These are phyloP conservation scores for Thalassiosira mediterranea DNA, from an alignment of 352 stramenopile genomes.

Conservation along the genomic window DNA sequence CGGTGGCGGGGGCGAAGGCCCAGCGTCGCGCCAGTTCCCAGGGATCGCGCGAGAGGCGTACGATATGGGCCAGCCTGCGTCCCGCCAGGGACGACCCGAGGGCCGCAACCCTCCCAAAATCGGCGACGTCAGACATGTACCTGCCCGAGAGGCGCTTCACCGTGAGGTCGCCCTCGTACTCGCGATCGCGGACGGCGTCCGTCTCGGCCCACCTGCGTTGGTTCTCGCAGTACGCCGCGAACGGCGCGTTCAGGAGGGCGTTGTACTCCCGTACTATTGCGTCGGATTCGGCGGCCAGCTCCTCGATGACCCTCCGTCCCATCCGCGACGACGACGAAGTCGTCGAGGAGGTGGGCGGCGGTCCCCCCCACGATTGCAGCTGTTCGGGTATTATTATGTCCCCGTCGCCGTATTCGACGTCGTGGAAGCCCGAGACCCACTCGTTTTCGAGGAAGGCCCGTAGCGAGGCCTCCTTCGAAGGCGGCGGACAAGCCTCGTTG, in stretches of 20 bases:
- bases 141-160: conserved; percentile 67
- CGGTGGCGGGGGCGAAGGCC: conserved; percentile 66
- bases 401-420: conserved; percentile 46
- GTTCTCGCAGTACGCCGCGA: conserved; percentile 77
- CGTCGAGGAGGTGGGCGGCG: too few species aligned
- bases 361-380: conserved; percentile 43
- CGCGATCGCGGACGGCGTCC: conserved; percentile 73
- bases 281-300: conserved; percentile 58
- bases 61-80: conserved; percentile 53
- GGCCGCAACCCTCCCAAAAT: conserved; percentile 43
- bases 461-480: conserved; percentile 57
- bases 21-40: conserved; percentile 60
- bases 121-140: conserved; percentile 45
- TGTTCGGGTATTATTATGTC: conserved; percentile 67
- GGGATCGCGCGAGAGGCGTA: conserved; percentile 50
- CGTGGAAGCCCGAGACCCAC: conserved; percentile 72
- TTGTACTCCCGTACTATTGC: conserved; percentile 73
- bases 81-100: conserved; percentile 37
- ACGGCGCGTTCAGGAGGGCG: conserved; percentile 67
- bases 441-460: conserved; percentile 66
- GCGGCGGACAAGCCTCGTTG: conserved; percentile 1
- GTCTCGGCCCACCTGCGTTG: conserved; percentile 83
- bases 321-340: conserved; percentile 8
- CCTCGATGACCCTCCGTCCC: conserved; percentile 59
- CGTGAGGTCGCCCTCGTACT: conserved; percentile 61